Evolutionary conservation across 148 eudicot genomes (phyloP), one percentile per base, ranked within the genome.

Genomic region (Rhododendron henanense): DNA sequence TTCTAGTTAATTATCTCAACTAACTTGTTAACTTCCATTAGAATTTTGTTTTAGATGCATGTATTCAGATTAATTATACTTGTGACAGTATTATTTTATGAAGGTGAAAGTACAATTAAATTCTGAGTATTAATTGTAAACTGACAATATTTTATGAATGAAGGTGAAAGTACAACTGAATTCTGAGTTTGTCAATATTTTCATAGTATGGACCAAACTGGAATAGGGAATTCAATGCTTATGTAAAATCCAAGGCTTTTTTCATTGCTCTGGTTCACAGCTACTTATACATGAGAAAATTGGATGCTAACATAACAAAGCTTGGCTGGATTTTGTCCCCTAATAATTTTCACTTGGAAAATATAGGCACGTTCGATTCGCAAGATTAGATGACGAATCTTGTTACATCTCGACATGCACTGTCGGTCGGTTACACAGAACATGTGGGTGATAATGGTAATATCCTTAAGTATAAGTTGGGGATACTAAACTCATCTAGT

Each of bases 1-100:
- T 84, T 33, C 21, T 48, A 16, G 39, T 83, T 83, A 59, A 47
- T 47, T 47, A 47, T 47, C 45, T 82, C 41, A 83, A 83, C 59
- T 47, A 37, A 81, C 83, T 37, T 55, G 35, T 55, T 81, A 28
- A 81, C 37, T 5, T n/a, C 63, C 63, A 6, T 51, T 28, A 6
- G 82, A 80, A 80, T 80, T 48, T 31, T 25, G 51, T 80, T 51
- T 80, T 51, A 23, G 18, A 78, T 78, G 28, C 25, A 45, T 45
- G 81, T 45, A 55, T 15, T 55, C 19, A 18, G 61, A 53, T 41
- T 41, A 41, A 41, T 55, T 18, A 4, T 55, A 55, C 18, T 55
- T 4, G 7, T 16, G 61, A 55, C 21, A 55, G 1, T 55, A 16
- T 53, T 50, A 50, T 78, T 78, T 45, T 78, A 8, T 44, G 51